Evolutionary conservation across 345 rosid species (phyloP).

Genomic region (Populus simonii): DNA sequence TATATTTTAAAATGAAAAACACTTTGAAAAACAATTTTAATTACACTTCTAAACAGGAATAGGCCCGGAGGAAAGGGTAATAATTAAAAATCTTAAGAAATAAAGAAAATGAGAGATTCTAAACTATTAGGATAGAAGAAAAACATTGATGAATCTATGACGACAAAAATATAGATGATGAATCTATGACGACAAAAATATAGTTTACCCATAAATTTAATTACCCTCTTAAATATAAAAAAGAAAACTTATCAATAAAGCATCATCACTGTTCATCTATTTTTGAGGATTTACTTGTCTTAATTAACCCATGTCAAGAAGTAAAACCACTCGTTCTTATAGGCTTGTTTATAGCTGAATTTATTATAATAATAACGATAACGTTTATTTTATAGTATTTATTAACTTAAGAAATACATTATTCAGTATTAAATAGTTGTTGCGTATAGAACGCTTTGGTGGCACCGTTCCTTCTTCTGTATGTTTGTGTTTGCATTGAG

Average conservation of each 20-base stretch:
- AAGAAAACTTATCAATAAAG: not conserved
- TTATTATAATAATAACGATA: not conserved
- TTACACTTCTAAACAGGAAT: too few species aligned
- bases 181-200: not conserved
- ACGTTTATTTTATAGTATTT: not conserved
- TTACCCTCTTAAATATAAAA: too few species aligned
- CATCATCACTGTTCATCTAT: not conserved
- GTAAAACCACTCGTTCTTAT: not conserved
- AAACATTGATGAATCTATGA: not conserved
- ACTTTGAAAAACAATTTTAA: too few species aligned
- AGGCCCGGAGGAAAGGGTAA: too few species aligned
- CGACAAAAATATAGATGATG: not conserved
- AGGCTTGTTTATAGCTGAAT: not conserved
- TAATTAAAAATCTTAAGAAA: too few species aligned
- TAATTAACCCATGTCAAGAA: not conserved
- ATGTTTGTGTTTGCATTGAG: not conserved
- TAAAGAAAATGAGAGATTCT: too few species aligned
- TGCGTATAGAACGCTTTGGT: not conserved
- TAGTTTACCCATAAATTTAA: not conserved
- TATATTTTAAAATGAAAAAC: too few species aligned
- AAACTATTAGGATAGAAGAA: too few species aligned
- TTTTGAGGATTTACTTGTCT: not conserved
- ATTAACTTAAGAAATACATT: not conserved
- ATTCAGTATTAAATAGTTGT: not conserved
- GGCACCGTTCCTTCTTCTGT: not conserved